These are phyloP conservation scores for Acanthamoeba polyphaga DNA, from an alignment of 208 protist species.

Conservation along the genomic window DNA sequence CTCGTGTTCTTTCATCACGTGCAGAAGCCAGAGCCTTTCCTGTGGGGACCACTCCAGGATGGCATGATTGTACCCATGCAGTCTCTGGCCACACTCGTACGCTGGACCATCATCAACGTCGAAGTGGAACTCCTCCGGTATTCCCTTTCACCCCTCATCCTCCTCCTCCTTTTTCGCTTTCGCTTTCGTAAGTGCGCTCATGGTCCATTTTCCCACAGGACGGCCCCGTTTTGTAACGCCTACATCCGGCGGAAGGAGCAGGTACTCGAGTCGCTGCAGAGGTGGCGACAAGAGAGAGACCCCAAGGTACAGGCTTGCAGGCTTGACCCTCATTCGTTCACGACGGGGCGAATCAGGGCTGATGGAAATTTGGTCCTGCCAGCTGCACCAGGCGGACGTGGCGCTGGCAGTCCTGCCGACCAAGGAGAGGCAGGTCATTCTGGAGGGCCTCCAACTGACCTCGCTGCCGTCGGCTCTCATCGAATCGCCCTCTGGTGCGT, in stretches of 20 bases:
- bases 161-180: not conserved
- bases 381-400: not conserved
- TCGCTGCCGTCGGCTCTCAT: not conserved
- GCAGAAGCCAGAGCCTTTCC: not conserved
- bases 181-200: not conserved
- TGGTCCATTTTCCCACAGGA: not conserved
- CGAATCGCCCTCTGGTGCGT: not conserved
- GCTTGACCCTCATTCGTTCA: not conserved
- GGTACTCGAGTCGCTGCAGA: not conserved
- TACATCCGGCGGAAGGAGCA: slow-evolving; percentile 12
- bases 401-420: not conserved
- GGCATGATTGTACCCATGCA: slow-evolving; percentile 48
- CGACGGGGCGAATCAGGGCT: no score
- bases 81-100: slow-evolving; percentile 4
- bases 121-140: slow-evolving; percentile 2
- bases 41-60: slow-evolving; percentile 34
- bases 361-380: not conserved
- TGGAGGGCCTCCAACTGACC: slow-evolving; percentile 1
- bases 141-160: not conserved
- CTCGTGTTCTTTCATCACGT: not conserved
- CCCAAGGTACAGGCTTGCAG: not conserved
- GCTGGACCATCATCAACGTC: slow-evolving; percentile 39
- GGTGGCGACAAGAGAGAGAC: slow-evolving; percentile 14
- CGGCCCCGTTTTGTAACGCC: not conserved
- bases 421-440: not conserved